These are phyloP conservation scores for Neostapfia colusana DNA, from an alignment of 176 grass and related monocot species.

Conservation along the genomic window DNA sequence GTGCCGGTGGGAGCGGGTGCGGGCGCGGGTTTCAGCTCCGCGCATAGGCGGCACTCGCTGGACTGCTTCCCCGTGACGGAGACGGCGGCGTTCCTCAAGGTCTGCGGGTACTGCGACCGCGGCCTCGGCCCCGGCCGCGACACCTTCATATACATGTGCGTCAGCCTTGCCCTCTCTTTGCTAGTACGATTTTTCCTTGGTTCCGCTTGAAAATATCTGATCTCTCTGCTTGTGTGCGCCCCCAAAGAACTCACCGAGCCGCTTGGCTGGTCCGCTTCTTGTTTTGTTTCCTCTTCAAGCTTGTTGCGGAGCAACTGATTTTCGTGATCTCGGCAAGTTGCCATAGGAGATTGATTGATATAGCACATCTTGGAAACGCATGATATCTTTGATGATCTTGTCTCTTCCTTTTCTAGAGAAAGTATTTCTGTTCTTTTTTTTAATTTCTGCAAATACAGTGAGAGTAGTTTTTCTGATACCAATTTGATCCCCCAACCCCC, in stretches of 20 bases:
- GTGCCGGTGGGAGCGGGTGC: neutral
- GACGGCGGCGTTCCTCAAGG: constrained; percentile 77
- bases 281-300: constrained; percentile 1
- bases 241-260: neutral
- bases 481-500: constrained; percentile 3
- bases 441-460: neutral
- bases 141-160: constrained; percentile 86
- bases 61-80: constrained; percentile 40
- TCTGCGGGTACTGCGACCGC: constrained; percentile 75
- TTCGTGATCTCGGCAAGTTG: neutral
- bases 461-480: neutral
- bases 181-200: neutral
- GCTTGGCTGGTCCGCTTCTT: neutral
- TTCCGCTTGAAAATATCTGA: neutral
- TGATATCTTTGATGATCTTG: constrained; percentile 13
- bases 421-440: neutral
- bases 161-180: neutral
- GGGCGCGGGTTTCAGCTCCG: constrained; percentile 13
- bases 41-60: constrained; percentile 45
- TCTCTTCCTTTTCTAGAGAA: neutral
- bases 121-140: constrained; percentile 86
- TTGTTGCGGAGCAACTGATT: neutral
- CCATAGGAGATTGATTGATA: neutral
- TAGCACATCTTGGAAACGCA: neutral
- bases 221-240: neutral